Percentiles rank a stretch among this genome's conserved stretches.
Conservation (phyloP, 2,329 filamentous ascomycete genomes). For the Stachybotrys chlorohalonatus region DNA sequence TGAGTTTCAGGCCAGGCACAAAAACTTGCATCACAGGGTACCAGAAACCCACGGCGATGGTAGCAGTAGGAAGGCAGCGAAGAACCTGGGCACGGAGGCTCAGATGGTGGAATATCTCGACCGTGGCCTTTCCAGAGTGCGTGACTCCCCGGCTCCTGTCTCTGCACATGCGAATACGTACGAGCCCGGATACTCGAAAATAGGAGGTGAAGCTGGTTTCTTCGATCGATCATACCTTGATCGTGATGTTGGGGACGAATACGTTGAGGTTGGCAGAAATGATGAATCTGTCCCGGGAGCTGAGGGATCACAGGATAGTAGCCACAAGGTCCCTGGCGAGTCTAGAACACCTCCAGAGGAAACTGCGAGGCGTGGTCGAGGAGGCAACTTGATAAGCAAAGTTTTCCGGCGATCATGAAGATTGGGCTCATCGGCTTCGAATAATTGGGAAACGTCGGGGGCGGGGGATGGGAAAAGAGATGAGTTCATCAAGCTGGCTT, state of each 20-base stretch:
- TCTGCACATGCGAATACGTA: slow-evolving; percentile 9
- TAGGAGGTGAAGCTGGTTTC: slow-evolving; percentile 16
- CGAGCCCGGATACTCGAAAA: slow-evolving; percentile 20
- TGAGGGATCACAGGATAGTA: slow-evolving; percentile 3
- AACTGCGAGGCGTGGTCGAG: slow-evolving; percentile 12
- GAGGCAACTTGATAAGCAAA: slow-evolving; percentile 24
- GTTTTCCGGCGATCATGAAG: slow-evolving; percentile 20
- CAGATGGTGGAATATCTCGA: slow-evolving; percentile 40
- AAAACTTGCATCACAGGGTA: slow-evolving; percentile 35
- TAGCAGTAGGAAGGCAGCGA: slow-evolving; percentile 16
- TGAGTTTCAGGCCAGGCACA: slow-evolving; percentile 36
- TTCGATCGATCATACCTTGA: slow-evolving; percentile 14
- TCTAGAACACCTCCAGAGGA: neutral
- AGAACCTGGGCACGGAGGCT: slow-evolving; percentile 34
- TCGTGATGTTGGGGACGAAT: slow-evolving; percentile 21
- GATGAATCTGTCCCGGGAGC: slow-evolving; percentile 13
- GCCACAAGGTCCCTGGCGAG: slow-evolving; percentile 10
- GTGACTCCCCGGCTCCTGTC: slow-evolving; percentile 13
- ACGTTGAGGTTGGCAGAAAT: slow-evolving; percentile 21
- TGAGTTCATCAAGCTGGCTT: no score
- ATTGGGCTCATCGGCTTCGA: neutral
- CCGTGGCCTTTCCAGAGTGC: slow-evolving; percentile 34
- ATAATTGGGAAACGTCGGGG: no score
- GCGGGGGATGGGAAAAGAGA: no score
- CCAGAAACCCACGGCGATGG: slow-evolving; percentile 21